Evolutionary conservation across 2,329 filamentous ascomycete species (phyloP), one percentile per base, ranked within the genome.

Genomic region (Fusarium mexicanum): DNA sequence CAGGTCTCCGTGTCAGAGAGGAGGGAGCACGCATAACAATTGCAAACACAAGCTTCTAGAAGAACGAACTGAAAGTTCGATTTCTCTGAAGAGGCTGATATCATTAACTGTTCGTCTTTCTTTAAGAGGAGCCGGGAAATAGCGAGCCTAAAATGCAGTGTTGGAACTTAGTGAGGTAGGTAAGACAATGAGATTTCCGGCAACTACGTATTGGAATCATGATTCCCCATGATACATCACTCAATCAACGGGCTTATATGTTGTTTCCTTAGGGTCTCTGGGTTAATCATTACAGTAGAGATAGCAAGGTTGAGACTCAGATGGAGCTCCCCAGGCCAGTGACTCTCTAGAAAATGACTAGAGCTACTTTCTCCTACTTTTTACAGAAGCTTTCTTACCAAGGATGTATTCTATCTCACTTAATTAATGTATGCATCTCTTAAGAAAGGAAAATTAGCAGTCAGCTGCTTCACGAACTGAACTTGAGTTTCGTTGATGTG

Each of bases 261-360:
- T 8, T 18, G 12, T 8, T 51, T 14, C 8, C 12, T 13, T 24
- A 14, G 11, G 7, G 5, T 24, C 16, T 33, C 16, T 20, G 3
- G 8, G 22, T 20, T 8, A 14, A 20, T 35, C 12, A 1, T 13
- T 20, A 26, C 3, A 2, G n/a, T 22, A 8, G 10, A 22, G 3
- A 12, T 16, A 11, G 33, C 7, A 17, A 37, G 14, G 18, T 18
- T 53, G n/a, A 12, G 33, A 22, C 13, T 26, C 18, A 37, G 50
- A 26, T 26, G 48, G 31, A 20, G 48, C 31, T 51, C 16, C 29
- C 22, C 8, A 35, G 31, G 22, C 17, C 12, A 20, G 22, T 24
- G 48, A 35, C 48, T 51, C 26, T 22, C 12, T n/a, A 17, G 22
- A 50, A 33, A 13, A 17, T 31, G 12, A 31, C 47, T 33, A 12